These are phyloP conservation scores for Pseudomassariella vexata DNA, from an alignment of 2,329 filamentous ascomycete species.

Conservation along the genomic window DNA sequence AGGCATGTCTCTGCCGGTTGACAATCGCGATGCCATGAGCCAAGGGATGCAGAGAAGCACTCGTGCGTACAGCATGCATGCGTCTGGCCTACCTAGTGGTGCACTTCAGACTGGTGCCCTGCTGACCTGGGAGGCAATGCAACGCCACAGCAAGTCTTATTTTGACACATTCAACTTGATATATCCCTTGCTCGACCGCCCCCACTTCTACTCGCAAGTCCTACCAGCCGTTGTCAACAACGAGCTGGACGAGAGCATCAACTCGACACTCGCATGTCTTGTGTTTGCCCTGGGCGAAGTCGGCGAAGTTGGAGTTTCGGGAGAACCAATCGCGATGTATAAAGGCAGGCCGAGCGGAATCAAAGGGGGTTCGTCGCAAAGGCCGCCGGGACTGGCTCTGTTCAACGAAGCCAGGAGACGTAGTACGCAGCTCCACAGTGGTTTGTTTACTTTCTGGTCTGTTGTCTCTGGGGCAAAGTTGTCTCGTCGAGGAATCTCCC, in stretches of 20 bases:
- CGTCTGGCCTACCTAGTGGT: conserved; percentile 4
- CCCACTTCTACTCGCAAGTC: conserved; percentile 43
- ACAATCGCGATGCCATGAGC: conserved; percentile 13
- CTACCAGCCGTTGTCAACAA: conserved; percentile 38
- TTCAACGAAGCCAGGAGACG: conserved; percentile 58
- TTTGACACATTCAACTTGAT: conserved; percentile 56
- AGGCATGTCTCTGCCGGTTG: conserved; percentile 8
- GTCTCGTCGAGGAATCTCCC: too few relatives aligned
- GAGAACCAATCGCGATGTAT: conserved; percentile 35
- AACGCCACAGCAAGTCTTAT: conserved; percentile 45
- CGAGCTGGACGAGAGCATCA: conserved; percentile 42
- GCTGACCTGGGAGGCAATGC: conserved; percentile 39
- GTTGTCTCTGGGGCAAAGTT: too few relatives aligned
- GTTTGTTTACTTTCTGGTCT: too few relatives aligned
- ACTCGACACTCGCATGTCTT: conserved; percentile 48
- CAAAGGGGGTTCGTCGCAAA: conserved; percentile 40
- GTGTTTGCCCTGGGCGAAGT: conserved; percentile 55
- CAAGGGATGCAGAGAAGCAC: too few relatives aligned
- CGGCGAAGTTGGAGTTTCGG: conserved; percentile 44
- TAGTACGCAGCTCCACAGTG: too few relatives aligned
- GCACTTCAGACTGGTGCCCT: conserved; percentile 23
- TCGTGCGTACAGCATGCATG: too few relatives aligned
- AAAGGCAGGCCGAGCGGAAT: conserved; percentile 44
- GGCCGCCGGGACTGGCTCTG: conserved; percentile 50
- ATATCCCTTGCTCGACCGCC: conserved; percentile 53